phyloP scores from a whole-genome alignment of 2,329 filamentous ascomycete species.

The Daldinia eschscholtzii region DNA sequence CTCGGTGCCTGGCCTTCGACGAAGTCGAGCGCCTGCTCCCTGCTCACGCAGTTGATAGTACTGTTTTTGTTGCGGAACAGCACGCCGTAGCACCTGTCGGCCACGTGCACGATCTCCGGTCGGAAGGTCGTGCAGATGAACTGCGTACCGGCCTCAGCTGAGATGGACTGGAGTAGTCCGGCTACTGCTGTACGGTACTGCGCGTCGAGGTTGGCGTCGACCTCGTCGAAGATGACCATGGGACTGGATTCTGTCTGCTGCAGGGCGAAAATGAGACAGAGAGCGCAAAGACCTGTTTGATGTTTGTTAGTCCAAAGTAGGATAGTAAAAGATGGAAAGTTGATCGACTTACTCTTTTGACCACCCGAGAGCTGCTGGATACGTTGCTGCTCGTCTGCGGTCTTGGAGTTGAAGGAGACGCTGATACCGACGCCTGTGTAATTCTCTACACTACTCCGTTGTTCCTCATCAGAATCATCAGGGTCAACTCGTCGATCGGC shows the following conservation, averaged over 20 bases:
- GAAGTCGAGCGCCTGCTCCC: slow-evolving; percentile 90
- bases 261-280: slow-evolving; percentile 99
- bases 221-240: slow-evolving; percentile 99
- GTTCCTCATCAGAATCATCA: slow-evolving; percentile 77
- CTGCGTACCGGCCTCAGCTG: slow-evolving; percentile 74
- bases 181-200: slow-evolving; percentile 98
- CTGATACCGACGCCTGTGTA: slow-evolving; percentile 97
- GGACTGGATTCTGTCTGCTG: slow-evolving; percentile 97
- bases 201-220: slow-evolving; percentile 97
- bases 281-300: slow-evolving; percentile 82
- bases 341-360: slow-evolving; percentile 83
- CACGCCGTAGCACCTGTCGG: slow-evolving; percentile 98
- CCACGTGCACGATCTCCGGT: slow-evolving; percentile 94
- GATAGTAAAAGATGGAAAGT: neutral
- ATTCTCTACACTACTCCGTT: slow-evolving; percentile 84
- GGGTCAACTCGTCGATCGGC: slow-evolving; percentile 76
- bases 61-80: slow-evolving; percentile 95
- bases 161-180: slow-evolving; percentile 84
- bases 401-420: slow-evolving; percentile 98
- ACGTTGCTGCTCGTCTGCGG: slow-evolving; percentile 93
- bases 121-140: slow-evolving; percentile 99
- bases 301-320: slow-evolving; percentile 39
- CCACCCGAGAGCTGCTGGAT: slow-evolving; percentile 98
- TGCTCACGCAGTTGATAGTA: slow-evolving; percentile 88
- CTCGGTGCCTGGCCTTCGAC: slow-evolving; percentile 81